phyloP scores from a whole-genome alignment of 768 basidiomycete species.

The Exsudoporus frostii region DNA sequence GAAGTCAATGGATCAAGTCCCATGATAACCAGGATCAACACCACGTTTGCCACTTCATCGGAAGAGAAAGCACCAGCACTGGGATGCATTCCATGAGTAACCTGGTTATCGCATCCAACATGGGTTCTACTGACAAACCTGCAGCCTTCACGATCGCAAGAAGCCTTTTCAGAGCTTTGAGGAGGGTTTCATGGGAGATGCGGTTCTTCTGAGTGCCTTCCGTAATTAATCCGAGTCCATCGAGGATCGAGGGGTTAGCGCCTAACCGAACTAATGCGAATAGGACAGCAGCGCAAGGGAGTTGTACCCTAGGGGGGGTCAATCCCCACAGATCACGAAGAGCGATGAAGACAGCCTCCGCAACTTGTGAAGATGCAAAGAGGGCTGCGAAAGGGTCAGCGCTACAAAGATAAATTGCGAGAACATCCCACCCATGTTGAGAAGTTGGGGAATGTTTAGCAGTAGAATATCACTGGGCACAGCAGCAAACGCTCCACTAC shows the following conservation, averaged over 20 bases:
- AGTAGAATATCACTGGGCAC: slow-evolving; percentile 30
- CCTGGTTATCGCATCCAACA: not conserved
- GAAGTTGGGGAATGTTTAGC: slow-evolving; percentile 39
- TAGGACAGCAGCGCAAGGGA: slow-evolving; percentile 36
- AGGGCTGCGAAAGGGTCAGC: slow-evolving; percentile 16
- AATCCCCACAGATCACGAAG: slow-evolving; percentile 35
- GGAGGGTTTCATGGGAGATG: slow-evolving; percentile 25
- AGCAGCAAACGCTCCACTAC: slow-evolving; percentile 38
- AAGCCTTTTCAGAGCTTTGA: slow-evolving; percentile 39
- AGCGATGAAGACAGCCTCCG: slow-evolving; percentile 30
- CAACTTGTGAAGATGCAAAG: slow-evolving; percentile 26
- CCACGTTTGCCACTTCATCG: slow-evolving; percentile 46
- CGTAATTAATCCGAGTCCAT: slow-evolving; percentile 32
- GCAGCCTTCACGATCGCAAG: slow-evolving; percentile 41
- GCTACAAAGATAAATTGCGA: not conserved
- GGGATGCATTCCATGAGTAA: slow-evolving; percentile 13
- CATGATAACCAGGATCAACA: slow-evolving; percentile 50
- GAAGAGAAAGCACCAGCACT: slow-evolving; percentile 34
- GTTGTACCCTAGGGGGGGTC: slow-evolving; percentile 18
- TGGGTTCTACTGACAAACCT: slow-evolving; percentile 41
- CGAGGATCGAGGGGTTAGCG: slow-evolving; percentile 36
- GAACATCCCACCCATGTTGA: slow-evolving; percentile 36
- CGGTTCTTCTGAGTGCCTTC: slow-evolving; percentile 4
- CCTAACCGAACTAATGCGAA: slow-evolving; percentile 44
- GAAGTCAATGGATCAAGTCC: slow-evolving; percentile 53